phyloP scores from a whole-genome alignment of 2,329 filamentous ascomycete genomes.

The Thelonectria blattea region DNA sequence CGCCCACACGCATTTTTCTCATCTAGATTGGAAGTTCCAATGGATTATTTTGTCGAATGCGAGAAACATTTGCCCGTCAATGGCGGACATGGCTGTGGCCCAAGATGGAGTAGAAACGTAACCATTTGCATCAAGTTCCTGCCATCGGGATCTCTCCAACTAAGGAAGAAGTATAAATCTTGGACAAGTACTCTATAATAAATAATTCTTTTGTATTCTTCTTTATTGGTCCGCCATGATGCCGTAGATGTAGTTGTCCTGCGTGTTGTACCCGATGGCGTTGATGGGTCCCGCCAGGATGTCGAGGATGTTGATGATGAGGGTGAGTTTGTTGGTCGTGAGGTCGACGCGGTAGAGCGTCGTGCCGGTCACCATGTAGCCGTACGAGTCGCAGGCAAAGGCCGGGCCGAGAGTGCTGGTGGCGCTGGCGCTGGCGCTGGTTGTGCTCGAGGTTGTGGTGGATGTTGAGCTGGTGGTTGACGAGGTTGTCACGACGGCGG shows the following conservation, averaged over 20 bases:
- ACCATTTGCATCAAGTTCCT: no score
- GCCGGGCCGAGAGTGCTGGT: constrained; percentile 15
- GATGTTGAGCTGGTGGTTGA: not conserved
- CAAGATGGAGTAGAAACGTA: no score
- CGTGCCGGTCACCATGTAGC: constrained; percentile 19
- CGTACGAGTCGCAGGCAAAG: constrained; percentile 24
- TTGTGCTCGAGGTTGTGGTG: not conserved
- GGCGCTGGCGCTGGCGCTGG: not conserved
- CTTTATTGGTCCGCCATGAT: not conserved
- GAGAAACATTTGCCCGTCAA: no score
- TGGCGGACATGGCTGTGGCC: no score
- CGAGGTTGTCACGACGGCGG: not conserved
- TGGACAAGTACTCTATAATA: no score
- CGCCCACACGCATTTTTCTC: no score
- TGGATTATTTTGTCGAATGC: no score
- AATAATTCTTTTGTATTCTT: no score
- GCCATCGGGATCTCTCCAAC: no score
- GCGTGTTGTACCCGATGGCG: constrained; percentile 30
- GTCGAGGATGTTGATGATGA: constrained; percentile 11
- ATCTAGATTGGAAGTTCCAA: no score
- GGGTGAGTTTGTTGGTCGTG: not conserved
- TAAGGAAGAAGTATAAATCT: no score
- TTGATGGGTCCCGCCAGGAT: constrained; percentile 15
- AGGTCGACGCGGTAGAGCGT: constrained; percentile 22
- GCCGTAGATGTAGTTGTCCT: constrained; percentile 34